These are phyloP conservation scores for Alloteropsis semialata DNA, from an alignment of 176 grass and related monocot genomes.

Conservation along the genomic window DNA sequence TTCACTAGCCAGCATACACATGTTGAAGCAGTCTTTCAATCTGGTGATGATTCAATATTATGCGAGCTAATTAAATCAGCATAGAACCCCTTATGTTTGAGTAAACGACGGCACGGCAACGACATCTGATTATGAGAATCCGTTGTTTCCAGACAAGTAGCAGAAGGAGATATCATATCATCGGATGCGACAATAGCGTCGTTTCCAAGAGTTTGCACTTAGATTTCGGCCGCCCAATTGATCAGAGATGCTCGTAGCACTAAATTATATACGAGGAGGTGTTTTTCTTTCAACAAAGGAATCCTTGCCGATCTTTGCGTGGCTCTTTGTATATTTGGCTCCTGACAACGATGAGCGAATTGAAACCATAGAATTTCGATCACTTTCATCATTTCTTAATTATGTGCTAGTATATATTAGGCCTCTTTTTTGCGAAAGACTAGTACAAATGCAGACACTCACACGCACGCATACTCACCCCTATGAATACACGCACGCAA, in stretches of 20 bases:
- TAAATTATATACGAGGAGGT: background rate
- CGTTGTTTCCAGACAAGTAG: constrained; percentile 35
- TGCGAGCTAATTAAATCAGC: background rate
- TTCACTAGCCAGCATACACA: background rate
- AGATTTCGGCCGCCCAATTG: constrained; percentile 15
- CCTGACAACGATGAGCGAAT: too few relatives aligned
- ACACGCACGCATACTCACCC: too few relatives aligned
- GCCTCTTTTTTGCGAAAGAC: too few relatives aligned
- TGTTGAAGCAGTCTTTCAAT: constrained; percentile 18
- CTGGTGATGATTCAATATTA: background rate
- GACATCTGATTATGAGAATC: background rate
- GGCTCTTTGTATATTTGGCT: background rate
- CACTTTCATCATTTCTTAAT: too few relatives aligned
- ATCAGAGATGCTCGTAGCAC: background rate
- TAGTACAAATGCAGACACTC: too few relatives aligned
- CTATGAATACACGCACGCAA: too few relatives aligned
- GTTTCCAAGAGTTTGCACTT: background rate
- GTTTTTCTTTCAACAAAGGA: background rate
- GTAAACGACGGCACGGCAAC: constrained; percentile 22
- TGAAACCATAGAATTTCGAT: too few relatives aligned
- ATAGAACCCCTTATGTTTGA: constrained; percentile 6
- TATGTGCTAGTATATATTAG: too few relatives aligned
- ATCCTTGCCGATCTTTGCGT: background rate
- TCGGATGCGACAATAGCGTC: constrained; percentile 20
- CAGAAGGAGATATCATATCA: constrained; percentile 21